Evolutionary conservation across 2,329 filamentous ascomycete genomes (phyloP), one percentile per base, ranked within the genome.

Genomic region (Botrytis medusae): DNA sequence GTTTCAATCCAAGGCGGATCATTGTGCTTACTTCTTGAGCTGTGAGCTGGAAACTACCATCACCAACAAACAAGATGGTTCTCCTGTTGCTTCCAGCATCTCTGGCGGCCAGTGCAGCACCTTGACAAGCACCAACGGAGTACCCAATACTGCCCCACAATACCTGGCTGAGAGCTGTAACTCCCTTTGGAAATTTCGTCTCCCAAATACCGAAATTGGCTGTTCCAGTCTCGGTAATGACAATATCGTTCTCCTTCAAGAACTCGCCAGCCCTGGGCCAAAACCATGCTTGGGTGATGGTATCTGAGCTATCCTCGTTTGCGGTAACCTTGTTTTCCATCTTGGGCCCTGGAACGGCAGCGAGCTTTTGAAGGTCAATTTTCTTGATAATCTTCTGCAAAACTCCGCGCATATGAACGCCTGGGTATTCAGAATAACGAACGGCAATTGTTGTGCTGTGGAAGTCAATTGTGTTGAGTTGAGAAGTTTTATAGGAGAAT

Each of bases 141-240:
- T 90, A 91, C 0, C 90, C 90, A 76, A 92, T 92, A 62, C 86
- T 88, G 62, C 89, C 88, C 89, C 89, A 92, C 20, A 96, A 88
- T 3, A 93, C 91, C 80, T 96, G 93, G 70, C 89, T 94, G 79
- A 97, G 89, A 29, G 92, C 92, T 12, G 88, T 93, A n/a, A 95
- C 92, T n/a, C 88, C 87, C 4, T 85, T 81, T 0, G 94, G 94
- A 84, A 97, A 96, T 60, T 88, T 88, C 7, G 93, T 95, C 73
- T 95, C 93, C 89, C 92, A 94, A 78, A 96, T 93, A 72, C 94
- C 94, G 81, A 97, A 95, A 83, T 94, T 95, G 73, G 93, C 86
- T 0, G 94, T 97, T 57, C 94, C 94, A 2, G 94, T 97, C 82
- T 97, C 94, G 0, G 94, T 95, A 69, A 97, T 88, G 72, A 72